These are phyloP conservation scores for Inga leiocalycina DNA, from an alignment of 306 rosid genomes.

Conservation along the genomic window DNA sequence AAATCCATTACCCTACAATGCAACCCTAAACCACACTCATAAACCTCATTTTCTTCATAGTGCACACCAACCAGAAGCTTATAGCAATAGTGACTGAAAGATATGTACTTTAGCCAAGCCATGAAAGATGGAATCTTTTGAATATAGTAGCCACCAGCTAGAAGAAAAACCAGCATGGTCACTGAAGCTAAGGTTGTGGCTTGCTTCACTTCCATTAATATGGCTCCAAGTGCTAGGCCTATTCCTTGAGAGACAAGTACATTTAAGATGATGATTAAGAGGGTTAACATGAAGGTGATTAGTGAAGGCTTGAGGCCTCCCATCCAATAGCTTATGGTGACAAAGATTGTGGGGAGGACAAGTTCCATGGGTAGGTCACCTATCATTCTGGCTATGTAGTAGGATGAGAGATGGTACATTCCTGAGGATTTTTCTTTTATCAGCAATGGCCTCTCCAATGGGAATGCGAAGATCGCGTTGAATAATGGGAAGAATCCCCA, in stretches of 20 bases:
- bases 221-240: conserved; percentile 89
- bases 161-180: conserved; percentile 74
- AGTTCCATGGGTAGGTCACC: conserved; percentile 96
- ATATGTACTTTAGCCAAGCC: conserved; percentile 83
- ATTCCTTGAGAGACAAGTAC: conserved; percentile 88
- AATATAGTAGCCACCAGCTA: conserved; percentile 92
- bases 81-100: conserved; percentile 79
- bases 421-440: conserved; percentile 81
- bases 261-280: conserved; percentile 67
- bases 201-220: conserved; percentile 81
- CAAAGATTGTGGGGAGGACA: conserved; percentile 77
- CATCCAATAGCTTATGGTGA: conserved; percentile 82
- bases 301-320: conserved; percentile 85
- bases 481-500: conserved; percentile 94
- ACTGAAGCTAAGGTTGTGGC: conserved; percentile 88
- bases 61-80: conserved; percentile 82
- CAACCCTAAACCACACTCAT: conserved; percentile 55
- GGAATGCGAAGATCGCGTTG: conserved; percentile 81
- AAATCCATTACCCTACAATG: conserved; percentile 63
- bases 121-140: conserved; percentile 75
- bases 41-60: conserved; percentile 60
- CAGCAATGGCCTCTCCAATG: conserved; percentile 81
- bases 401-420: conserved; percentile 90
- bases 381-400: conserved; percentile 66
- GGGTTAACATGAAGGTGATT: conserved; percentile 61